Base-by-base conservation (phyloP, 2,329 filamentous ascomycete genomes). In the Epicoccum nigrum region DNA sequence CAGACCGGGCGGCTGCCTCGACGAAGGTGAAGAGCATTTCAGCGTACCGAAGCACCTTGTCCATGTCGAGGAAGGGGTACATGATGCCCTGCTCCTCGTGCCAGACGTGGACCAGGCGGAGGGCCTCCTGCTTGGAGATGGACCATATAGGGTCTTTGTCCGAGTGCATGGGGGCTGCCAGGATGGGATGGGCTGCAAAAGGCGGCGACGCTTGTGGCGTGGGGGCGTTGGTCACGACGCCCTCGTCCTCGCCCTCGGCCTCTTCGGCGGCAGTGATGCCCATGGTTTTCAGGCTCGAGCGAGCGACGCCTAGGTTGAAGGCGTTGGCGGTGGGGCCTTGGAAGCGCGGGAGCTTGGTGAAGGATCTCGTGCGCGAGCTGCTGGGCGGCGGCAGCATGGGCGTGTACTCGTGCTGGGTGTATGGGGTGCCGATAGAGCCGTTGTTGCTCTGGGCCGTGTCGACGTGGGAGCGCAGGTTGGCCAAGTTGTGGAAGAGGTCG, bases 21-120 rank as follows among this genome's bases (percentile, higher is more conserved):
- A 94, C 85, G 70, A 90, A 94, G 0, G 83, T 79, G 48, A 86
- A 87, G 1, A 96, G 76, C 52, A 81, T 80, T 55, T 83, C 86
- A 6, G 87, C 86, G 69, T 96, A 89, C 5, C 79, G 77, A 30
- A 89, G 85, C 31, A 95, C 77, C 33, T 81, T 81, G 33, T 88
- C 83, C 28, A 96, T 88, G 60, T 90, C 83, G 38, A 96, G 73
- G 4, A 96, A 83, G 0, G 93, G 93, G 70, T 96, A 96, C 90
- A 96, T 95, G 64, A 93, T 83, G 34, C 90, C 90, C 64, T 95
- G 87, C 69, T 97, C 92, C 63, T 97, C 92, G 60, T 96, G 89
- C 67, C 94, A 93, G 0, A 95, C 78, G 12, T 84, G 81, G 59
- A 90, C 90, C 12, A 97, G 76, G 1, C 90, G 84, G 16, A 93